Evolutionary conservation across 2,329 filamentous ascomycete genomes (phyloP).

Genomic region (Cladosporium sp.): DNA sequence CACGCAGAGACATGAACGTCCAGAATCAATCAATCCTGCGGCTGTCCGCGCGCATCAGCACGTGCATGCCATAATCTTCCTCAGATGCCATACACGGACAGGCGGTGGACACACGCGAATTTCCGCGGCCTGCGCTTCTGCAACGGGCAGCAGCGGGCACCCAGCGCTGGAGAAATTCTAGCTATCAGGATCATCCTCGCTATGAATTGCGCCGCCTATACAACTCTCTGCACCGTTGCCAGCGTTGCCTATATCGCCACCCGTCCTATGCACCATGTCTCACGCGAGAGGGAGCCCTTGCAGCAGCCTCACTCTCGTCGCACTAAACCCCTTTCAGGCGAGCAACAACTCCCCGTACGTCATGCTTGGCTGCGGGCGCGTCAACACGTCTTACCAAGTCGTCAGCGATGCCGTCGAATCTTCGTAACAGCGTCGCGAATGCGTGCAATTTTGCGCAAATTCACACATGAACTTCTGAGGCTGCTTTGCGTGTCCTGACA

Average conservation of each 20-base stretch:
- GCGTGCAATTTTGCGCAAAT: not conserved
- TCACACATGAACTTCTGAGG: not conserved
- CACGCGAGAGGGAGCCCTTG: not conserved
- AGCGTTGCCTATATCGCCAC: not conserved
- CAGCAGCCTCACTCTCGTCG: not conserved
- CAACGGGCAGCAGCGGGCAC: conserved; percentile 7
- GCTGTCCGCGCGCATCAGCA: not conserved
- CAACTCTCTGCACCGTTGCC: conserved; percentile 17
- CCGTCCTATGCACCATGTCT: conserved; percentile 4
- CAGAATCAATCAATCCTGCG: not conserved
- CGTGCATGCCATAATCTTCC: conserved; percentile 13
- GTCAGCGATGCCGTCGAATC: not conserved
- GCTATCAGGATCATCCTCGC: conserved; percentile 13
- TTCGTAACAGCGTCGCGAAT: not conserved
- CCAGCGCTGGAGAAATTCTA: not conserved
- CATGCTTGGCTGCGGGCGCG: not conserved
- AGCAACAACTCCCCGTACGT: not conserved
- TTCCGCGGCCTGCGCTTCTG: conserved; percentile 8
- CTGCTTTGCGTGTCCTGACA: not conserved
- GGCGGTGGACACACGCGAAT: conserved; percentile 15
- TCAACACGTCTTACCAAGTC: not conserved
- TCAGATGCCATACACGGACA: conserved; percentile 6
- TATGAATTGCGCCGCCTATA: conserved; percentile 18
- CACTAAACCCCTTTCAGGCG: not conserved
- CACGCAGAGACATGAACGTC: not conserved